phyloP scores from a whole-genome alignment of 257 asterid species.

The Solanum corneliomulleri region DNA sequence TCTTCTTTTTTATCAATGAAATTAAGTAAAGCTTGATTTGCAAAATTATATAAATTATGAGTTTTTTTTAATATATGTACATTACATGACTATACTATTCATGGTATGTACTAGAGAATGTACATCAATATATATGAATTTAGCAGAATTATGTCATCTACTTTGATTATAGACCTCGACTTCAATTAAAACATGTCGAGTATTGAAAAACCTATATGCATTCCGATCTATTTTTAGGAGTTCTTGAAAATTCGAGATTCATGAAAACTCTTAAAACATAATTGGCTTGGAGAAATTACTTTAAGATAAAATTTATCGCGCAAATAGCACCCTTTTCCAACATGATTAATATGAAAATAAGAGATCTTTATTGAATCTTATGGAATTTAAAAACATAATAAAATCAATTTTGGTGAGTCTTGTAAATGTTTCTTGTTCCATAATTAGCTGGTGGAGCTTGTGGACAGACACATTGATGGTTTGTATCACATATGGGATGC shows the following conservation, averaged over 20 bases:
- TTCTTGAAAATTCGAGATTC: background rate
- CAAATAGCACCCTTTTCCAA: background rate
- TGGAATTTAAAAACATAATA: background rate
- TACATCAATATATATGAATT: background rate
- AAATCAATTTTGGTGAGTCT: background rate
- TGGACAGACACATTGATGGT: background rate
- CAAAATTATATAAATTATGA: too few species aligned
- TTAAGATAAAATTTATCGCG: background rate
- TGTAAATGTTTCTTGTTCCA: background rate
- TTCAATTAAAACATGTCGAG: background rate
- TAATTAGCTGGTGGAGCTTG: background rate
- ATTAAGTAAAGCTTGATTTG: too few species aligned
- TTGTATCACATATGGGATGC: background rate
- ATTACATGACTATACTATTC: background rate
- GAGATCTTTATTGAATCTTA: background rate
- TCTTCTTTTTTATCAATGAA: too few species aligned
- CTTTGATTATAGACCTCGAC: background rate
- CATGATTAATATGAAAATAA: background rate
- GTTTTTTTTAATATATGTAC: background rate
- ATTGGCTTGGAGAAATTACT: background rate
- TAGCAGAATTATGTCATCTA: background rate
- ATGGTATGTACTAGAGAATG: slow-evolving; percentile 35
- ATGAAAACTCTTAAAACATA: background rate
- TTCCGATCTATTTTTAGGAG: background rate
- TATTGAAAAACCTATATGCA: background rate